These are phyloP conservation scores for Dioszegia hungarica DNA, from an alignment of 768 basidiomycete species.

Conservation along the genomic window DNA sequence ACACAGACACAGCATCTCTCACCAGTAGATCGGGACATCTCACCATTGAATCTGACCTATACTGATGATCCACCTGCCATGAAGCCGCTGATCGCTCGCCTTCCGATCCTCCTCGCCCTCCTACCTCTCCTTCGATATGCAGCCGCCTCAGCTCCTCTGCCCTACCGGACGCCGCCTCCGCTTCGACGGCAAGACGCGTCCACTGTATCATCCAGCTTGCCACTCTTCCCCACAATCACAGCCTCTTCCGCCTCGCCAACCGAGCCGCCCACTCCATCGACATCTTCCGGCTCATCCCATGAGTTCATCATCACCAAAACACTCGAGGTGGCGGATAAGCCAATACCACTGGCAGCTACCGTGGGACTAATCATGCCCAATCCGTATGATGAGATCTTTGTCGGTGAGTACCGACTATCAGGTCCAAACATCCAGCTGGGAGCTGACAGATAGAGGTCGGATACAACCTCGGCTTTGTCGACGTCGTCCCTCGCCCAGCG, in stretches of 20 bases:
- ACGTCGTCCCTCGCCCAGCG: slow-evolving; percentile 33
- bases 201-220: not conserved
- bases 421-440: not conserved
- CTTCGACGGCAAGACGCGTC: not conserved
- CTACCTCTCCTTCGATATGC: too few relatives aligned
- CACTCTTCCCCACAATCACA: not conserved
- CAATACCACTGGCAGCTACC: slow-evolving; percentile 23
- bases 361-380: slow-evolving; percentile 49
- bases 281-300: slow-evolving; percentile 3
- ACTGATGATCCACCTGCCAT: too few relatives aligned
- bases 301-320: not conserved
- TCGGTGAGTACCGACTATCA: slow-evolving; percentile 23
- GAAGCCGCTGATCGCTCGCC: too few relatives aligned
- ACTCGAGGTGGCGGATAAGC: slow-evolving; percentile 11
- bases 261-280: not conserved
- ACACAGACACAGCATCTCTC: too few relatives aligned
- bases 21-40: too few relatives aligned
- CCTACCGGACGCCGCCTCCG: too few relatives aligned
- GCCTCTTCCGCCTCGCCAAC: not conserved
- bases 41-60: too few relatives aligned
- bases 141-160: too few relatives aligned
- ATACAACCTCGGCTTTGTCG: slow-evolving; percentile 47
- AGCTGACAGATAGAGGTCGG: slow-evolving; percentile 20
- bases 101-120: too few relatives aligned
- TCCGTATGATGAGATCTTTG: slow-evolving; percentile 33